Evolutionary conservation across 352 stramenopile species (phyloP).

Genomic region (Elongisporangium anandrum): DNA sequence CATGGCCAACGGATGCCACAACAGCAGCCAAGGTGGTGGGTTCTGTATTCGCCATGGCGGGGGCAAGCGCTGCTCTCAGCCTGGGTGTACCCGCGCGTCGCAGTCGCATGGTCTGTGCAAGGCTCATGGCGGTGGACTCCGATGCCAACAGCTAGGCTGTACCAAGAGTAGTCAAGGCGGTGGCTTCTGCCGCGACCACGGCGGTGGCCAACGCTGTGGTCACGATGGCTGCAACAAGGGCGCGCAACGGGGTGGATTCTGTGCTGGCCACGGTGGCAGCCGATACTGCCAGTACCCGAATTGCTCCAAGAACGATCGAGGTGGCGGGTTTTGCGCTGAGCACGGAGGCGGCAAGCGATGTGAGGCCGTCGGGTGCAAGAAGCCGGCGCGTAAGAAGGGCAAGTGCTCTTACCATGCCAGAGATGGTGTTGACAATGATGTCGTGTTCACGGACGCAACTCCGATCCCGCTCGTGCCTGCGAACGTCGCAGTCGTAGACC

Average conservation of each 20-base stretch:
- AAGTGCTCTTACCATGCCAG: conserved; percentile 39
- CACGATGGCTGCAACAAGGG: conserved; percentile 38
- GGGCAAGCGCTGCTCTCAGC: conserved; percentile 32
- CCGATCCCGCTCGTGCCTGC: not conserved
- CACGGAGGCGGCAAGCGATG: conserved; percentile 48
- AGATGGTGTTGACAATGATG: not conserved
- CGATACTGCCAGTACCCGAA: conserved; percentile 34
- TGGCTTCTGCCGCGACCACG: conserved; percentile 54
- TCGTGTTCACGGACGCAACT: not conserved
- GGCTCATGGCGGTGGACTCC: conserved; percentile 17
- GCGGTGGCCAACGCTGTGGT: conserved; percentile 51
- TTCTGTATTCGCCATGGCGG: conserved; percentile 48
- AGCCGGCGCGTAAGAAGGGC: conserved; percentile 36
- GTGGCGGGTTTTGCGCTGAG: conserved; percentile 48
- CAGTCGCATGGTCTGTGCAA: conserved; percentile 33
- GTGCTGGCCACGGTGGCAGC: conserved; percentile 35
- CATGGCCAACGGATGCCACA: conserved; percentile 34
- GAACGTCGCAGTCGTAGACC: not conserved
- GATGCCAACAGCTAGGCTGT: conserved; percentile 45
- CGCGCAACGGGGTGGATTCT: conserved; percentile 36
- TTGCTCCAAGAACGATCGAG: conserved; percentile 51
- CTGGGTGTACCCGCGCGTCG: conserved; percentile 33
- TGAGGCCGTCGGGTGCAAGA: conserved; percentile 27
- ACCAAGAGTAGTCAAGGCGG: conserved; percentile 61
- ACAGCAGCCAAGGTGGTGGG: conserved; percentile 36